A percentile compares a stretch with the other conserved stretches of the same genome.
Evolutionary conservation across 148 eudicot species (phyloP).

Genomic region (Dysphania ambrosioides): DNA sequence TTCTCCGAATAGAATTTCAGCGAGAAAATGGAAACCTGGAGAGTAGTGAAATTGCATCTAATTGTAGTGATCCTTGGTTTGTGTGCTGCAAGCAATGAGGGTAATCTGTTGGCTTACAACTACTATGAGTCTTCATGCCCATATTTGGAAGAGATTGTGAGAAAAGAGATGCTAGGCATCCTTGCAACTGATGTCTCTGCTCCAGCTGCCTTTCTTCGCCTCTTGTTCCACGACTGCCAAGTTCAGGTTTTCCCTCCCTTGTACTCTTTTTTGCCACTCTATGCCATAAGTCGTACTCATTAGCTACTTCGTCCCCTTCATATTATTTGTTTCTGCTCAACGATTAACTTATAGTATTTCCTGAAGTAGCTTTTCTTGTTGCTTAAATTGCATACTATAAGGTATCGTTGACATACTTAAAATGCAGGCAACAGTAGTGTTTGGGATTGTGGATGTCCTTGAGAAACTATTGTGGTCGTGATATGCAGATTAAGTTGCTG

Average conservation of each 20-base stretch:
- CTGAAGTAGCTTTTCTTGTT: no score
- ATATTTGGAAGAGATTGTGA: conserved; percentile 41
- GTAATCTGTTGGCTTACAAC: conserved; percentile 26
- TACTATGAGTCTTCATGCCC: conserved; percentile 47
- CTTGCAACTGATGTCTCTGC: conserved; percentile 40
- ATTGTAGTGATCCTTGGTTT: conserved; percentile 3
- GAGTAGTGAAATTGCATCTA: conserved; percentile 1
- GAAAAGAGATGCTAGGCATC: conserved; percentile 29
- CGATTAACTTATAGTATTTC: no score
- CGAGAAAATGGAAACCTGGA: conserved; percentile 12
- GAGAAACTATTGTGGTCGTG: no score
- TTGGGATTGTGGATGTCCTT: no score
- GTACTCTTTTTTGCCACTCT: no score
- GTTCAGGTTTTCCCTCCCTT: conserved; percentile 44
- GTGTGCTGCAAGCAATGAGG: background rate
- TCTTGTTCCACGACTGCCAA: conserved; percentile 68
- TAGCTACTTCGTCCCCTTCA: no score
- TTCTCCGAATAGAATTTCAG: background rate
- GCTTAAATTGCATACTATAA: no score
- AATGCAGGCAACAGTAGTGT: no score
- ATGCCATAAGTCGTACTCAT: no score
- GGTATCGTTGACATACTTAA: background rate
- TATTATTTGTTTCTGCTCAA: no score
- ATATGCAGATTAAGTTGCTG: no score
- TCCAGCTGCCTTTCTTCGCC: conserved; percentile 46